Conservation (phyloP, 2,329 filamentous ascomycete species). For the Xylariaceae sp. region DNA sequence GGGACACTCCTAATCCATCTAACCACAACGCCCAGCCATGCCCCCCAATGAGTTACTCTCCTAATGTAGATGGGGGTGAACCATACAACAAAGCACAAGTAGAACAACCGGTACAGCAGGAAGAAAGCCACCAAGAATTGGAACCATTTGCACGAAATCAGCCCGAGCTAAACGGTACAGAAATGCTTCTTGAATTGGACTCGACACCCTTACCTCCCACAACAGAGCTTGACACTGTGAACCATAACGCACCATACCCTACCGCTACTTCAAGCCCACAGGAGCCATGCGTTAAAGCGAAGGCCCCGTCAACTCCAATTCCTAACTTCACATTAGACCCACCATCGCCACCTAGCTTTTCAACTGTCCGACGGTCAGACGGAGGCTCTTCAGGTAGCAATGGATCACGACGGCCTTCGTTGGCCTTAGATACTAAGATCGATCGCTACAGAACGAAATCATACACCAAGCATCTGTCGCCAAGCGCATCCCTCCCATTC, state of each 20-base stretch:
- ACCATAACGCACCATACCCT: slow-evolving; percentile 21
- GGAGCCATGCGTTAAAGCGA: background rate
- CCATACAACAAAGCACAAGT: slow-evolving; percentile 21
- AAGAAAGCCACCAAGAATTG: slow-evolving; percentile 8
- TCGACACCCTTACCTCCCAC: slow-evolving; percentile 37
- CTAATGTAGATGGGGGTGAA: slow-evolving; percentile 30
- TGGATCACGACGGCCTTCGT: slow-evolving; percentile 25
- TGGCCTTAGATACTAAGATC: slow-evolving; percentile 30
- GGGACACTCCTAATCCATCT: slow-evolving; percentile 27
- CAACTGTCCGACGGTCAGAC: slow-evolving; percentile 12
- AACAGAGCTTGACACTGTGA: slow-evolving; percentile 27
- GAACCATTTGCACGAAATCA: slow-evolving; percentile 21
- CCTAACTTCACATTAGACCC: slow-evolving; percentile 1
- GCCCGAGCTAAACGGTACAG: slow-evolving; percentile 44
- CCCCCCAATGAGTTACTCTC: slow-evolving; percentile 44
- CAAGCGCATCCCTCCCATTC: slow-evolving; percentile 33
- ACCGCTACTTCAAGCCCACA: slow-evolving; percentile 5
- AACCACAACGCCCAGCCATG: slow-evolving; percentile 31
- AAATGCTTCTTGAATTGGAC: slow-evolving; percentile 47
- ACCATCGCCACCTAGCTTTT: background rate
- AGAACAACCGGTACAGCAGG: slow-evolving; percentile 16
- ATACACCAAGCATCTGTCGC: slow-evolving; percentile 26
- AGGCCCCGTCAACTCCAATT: background rate
- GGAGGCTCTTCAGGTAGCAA: slow-evolving; percentile 6
- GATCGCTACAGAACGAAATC: slow-evolving; percentile 26